Evolutionary conservation across 2,329 filamentous ascomycete genomes (phyloP).

Genomic region (Exophiala sideris): DNA sequence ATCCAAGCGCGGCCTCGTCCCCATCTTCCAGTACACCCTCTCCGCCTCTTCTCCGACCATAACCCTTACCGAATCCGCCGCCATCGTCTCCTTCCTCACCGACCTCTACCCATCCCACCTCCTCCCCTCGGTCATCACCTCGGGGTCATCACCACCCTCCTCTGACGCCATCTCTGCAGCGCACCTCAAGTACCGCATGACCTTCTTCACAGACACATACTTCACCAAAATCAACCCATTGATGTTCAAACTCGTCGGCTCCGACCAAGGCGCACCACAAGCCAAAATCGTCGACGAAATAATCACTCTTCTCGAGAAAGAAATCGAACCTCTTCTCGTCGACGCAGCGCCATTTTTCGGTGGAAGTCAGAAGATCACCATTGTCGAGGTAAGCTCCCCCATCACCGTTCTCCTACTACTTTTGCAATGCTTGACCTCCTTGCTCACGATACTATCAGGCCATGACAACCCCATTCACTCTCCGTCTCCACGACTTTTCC

Average conservation of each 20-base stretch:
- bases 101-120: conserved; percentile 69
- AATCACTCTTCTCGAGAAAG: conserved; percentile 60
- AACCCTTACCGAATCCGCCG: conserved; percentile 69
- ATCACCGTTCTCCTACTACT: background rate
- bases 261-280: conserved; percentile 50
- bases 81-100: conserved; percentile 69
- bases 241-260: conserved; percentile 48
- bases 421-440: background rate
- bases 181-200: conserved; percentile 62
- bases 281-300: conserved; percentile 49
- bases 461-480: conserved; percentile 63
- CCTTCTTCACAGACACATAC: conserved; percentile 71
- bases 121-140: conserved; percentile 31
- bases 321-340: conserved; percentile 67
- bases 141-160: background rate
- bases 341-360: conserved; percentile 59
- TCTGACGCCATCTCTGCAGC: conserved; percentile 52
- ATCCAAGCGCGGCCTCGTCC: conserved; percentile 65
- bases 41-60: conserved; percentile 58
- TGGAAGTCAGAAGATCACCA: conserved; percentile 61
- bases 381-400: conserved; percentile 62
- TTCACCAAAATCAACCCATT: conserved; percentile 56
- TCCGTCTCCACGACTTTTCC: conserved; percentile 56
- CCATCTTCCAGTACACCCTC: conserved; percentile 48
- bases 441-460: conserved; percentile 43